Base-by-base conservation (phyloP, 768 basidiomycete species). In the Lentinula detonsa region DNA sequence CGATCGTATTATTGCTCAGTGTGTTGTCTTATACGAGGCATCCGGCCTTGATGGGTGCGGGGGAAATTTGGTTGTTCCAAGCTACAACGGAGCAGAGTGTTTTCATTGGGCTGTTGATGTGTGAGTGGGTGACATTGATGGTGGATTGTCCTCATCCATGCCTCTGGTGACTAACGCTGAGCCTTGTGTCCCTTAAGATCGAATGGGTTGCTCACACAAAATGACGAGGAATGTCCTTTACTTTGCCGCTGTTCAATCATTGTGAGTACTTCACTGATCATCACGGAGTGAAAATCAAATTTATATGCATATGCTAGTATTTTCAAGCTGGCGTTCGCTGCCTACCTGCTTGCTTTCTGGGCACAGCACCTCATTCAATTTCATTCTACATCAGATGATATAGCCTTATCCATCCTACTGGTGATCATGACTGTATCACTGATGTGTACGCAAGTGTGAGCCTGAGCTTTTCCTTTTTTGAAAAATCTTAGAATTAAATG, bases 71-170 rank as follows among this genome's bases (percentile, higher is more conserved):
- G 54, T 18, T 56, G 15, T 56, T 56, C 21, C 54, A 56, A 16
- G 54, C 54, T 15, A 56, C 54, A n/a, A 56, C 54, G 28, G 54
- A 56, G 28, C 54, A 56, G 37, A 56, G 54, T 18, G 54, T 56
- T 39, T 56, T 56, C 37, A n/a, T 56, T 56, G 54, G 54, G 11
- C 18, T 56, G 35, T 37, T 56, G 6, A 56, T 56, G 54, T 56
- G 54, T 56, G 35, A 39, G 37, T 39, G 28, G 28, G 23, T 23
- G 2, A 28, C 3, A 28, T 39, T 39, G 37, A 39, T 4, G 3
- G 28, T 28, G 28, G 28, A 28, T 28, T 4, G 52, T 35, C 8
- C 9, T 37, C 23, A 33, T 54, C 28, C 10, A 15, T 35, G 10
- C 13, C 16, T 6, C 28, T 28, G 28, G 28, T 28, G 28, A 28